phyloP scores from a whole-genome alignment of 305 asterid species.

The Solanum hybrid region DNA sequence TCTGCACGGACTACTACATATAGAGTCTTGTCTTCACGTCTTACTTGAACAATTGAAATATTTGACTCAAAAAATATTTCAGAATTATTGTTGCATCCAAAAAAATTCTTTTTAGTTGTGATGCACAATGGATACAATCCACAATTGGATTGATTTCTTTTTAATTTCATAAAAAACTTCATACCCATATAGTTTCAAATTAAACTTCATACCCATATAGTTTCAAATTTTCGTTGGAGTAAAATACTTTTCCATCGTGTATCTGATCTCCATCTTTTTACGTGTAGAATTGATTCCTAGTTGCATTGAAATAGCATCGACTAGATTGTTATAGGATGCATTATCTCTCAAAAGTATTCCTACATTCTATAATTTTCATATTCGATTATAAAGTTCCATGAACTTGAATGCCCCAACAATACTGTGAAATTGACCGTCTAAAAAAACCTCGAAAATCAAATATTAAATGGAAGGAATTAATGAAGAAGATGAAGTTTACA shows the following conservation, averaged over 20 bases:
- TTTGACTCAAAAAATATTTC: neutral
- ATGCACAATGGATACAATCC: neutral
- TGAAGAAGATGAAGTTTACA: neutral
- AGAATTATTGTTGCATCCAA: neutral
- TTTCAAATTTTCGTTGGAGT: neutral
- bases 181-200: neutral
- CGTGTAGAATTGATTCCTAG: neutral
- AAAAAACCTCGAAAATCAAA: too few relatives aligned
- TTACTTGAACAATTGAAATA: neutral
- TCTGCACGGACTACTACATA: neutral
- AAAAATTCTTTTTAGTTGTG: neutral
- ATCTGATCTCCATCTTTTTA: neutral
- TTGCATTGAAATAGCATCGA: neutral
- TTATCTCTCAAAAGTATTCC: neutral
- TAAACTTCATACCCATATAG: too few relatives aligned
- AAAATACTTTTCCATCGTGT: too few relatives aligned
- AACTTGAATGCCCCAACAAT: neutral
- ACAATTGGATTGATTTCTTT: neutral
- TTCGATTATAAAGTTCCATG: neutral
- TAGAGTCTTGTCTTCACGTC: neutral
- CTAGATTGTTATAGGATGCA: too few relatives aligned
- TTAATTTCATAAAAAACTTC: too few relatives aligned
- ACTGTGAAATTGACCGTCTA: neutral
- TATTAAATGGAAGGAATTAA: neutral
- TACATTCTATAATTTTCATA: neutral